phyloP scores from a whole-genome alignment of 176 grass and related monocot species.

The Eleusine coracana region DNA sequence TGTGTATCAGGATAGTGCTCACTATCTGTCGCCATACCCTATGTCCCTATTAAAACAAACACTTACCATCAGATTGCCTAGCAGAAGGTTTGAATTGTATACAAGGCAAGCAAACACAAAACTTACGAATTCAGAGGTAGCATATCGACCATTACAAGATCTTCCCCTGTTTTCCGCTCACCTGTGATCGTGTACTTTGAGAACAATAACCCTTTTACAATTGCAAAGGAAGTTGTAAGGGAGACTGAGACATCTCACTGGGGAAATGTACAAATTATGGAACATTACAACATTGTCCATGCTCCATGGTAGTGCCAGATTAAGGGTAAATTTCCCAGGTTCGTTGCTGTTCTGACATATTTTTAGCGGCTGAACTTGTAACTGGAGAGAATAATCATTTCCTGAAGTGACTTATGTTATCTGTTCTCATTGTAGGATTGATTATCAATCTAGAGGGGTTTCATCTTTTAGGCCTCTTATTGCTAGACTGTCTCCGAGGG shows the following conservation, averaged over 20 bases:
- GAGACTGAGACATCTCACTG: slow-evolving; percentile 98
- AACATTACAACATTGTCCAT: slow-evolving; percentile 74
- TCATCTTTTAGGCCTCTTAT: slow-evolving; percentile 91
- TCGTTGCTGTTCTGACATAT: slow-evolving; percentile 31
- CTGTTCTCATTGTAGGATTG: slow-evolving; percentile 63
- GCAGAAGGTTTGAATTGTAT: slow-evolving; percentile 87
- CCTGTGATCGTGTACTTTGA: slow-evolving; percentile 85
- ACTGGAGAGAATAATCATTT: neutral
- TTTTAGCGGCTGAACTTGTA: slow-evolving; percentile 9
- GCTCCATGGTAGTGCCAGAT: slow-evolving; percentile 77
- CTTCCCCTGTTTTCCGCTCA: slow-evolving; percentile 71
- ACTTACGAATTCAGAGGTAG: slow-evolving; percentile 72
- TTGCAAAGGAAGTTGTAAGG: slow-evolving; percentile 82
- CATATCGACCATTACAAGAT: slow-evolving; percentile 82
- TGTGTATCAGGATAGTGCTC: slow-evolving; percentile 81
- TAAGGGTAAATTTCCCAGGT: slow-evolving; percentile 98
- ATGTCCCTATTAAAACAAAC: slow-evolving; percentile 68
- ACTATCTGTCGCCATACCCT: slow-evolving; percentile 78
- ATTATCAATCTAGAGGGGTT: slow-evolving; percentile 88
- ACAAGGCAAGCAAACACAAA: slow-evolving; percentile 74
- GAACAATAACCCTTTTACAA: slow-evolving; percentile 93
- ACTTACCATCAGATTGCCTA: slow-evolving; percentile 84
- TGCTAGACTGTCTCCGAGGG: slow-evolving; percentile 78
- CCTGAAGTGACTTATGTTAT: slow-evolving; percentile 20
- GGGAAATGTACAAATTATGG: slow-evolving; percentile 87